Percentiles rank a stretch among this genome's conserved stretches.
Evolutionary conservation across 331 rosid species (phyloP).

Genomic region (Arachis monticola): DNA sequence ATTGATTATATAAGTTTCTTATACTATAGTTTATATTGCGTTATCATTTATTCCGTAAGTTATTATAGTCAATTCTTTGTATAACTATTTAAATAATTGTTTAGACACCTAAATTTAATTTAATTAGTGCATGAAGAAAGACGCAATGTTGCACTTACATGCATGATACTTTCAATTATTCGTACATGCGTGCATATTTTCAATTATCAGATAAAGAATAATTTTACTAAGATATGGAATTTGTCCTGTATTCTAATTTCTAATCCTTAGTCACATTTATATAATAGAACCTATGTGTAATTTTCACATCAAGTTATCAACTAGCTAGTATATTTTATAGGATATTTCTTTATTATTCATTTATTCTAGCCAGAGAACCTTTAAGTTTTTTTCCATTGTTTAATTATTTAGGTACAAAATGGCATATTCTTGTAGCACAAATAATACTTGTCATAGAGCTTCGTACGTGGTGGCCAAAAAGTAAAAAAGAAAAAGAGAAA

Average conservation of each 20-base stretch:
- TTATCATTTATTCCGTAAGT: no score
- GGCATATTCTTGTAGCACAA: conserved; percentile 5
- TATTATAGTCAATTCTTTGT: no score
- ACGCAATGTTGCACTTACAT: no score
- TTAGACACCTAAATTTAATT: no score
- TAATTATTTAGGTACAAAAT: neutral
- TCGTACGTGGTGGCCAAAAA: neutral
- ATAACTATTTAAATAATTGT: no score
- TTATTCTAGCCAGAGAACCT: neutral
- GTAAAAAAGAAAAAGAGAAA: neutral
- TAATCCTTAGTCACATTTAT: no score
- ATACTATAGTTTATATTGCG: no score
- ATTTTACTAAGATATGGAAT: conserved; percentile 5
- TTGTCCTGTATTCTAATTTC: neutral
- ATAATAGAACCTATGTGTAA: neutral
- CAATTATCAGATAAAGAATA: no score
- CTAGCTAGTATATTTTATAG: neutral
- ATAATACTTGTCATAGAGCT: neutral
- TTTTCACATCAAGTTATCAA: neutral
- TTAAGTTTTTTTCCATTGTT: neutral
- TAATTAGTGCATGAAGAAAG: no score
- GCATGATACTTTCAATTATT: no score
- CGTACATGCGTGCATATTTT: no score
- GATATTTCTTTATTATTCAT: neutral
- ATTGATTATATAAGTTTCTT: no score